These are phyloP conservation scores for Neopestalotiopsis clavispora DNA, from an alignment of 2,329 filamentous ascomycete species.

Conservation along the genomic window DNA sequence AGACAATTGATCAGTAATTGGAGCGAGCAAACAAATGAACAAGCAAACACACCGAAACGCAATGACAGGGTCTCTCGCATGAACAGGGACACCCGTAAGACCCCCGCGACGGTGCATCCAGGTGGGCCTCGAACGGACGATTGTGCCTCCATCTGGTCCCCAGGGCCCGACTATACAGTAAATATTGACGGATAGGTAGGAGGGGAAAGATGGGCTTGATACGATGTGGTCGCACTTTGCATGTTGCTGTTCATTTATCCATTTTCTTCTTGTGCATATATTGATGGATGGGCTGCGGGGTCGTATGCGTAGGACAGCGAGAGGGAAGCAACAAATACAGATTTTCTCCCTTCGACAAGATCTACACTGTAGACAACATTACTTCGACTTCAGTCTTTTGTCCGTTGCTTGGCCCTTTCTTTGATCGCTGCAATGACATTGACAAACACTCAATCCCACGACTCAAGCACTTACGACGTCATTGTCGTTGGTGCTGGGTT, in stretches of 20 bases:
- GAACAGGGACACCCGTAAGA: neutral
- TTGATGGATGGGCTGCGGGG: neutral
- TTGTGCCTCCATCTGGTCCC: neutral
- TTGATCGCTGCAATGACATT: neutral
- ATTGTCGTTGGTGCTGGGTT: constrained; percentile 46
- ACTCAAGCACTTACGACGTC: constrained; percentile 34
- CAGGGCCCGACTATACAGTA: neutral
- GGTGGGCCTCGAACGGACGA: neutral
- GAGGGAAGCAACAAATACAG: neutral
- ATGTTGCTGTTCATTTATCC: neutral
- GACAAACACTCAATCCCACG: neutral
- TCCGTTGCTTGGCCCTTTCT: neutral
- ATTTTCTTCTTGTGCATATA: neutral
- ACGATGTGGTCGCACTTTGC: neutral
- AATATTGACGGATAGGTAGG: neutral
- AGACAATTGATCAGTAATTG: neutral
- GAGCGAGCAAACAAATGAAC: neutral
- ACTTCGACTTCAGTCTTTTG: neutral
- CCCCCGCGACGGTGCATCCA: neutral
- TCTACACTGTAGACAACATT: neutral
- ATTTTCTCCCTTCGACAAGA: neutral
- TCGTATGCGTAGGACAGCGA: neutral
- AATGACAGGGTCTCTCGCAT: too few species aligned
- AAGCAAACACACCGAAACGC: neutral
- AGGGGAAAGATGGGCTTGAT: neutral